Base-by-base conservation (phyloP, 345 rosid genomes). In the Lumnitzera littorea region DNA sequence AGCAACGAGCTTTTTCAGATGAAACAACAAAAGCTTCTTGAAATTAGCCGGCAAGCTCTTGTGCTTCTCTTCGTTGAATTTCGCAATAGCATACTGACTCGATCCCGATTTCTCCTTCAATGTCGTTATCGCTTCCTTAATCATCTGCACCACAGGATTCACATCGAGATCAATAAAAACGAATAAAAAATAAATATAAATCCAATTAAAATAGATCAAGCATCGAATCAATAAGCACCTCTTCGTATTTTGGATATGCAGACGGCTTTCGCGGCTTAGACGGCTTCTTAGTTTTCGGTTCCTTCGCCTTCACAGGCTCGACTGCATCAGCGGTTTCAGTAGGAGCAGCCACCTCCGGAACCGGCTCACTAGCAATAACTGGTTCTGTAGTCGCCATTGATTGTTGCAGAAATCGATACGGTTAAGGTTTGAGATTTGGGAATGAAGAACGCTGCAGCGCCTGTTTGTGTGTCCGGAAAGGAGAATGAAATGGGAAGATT, bases 51-150 rank as follows among this genome's bases (percentile, higher is more conserved):
- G 96, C 48, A 91, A 66, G 2, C 77, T 66, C 66, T 86, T 86
- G 2, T 91, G 84, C 70, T 88, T 91, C 80, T 81, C 96, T 29
- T 91, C 98, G 0, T 84, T 73, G 76, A 86, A 86, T 62, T 88
- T 88, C 49, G 87, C 72, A 62, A 91, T 91, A 23, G 98, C 98
- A 55, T 84, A 76, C 68, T 91, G 98, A 57, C 98, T 91, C 41
- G 98, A 91, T 55, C 98, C 98, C 5, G 79, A 86, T 74, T 68
- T 91, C 71, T 88, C 98, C 69, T 91, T 88, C 79, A 91, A 54
- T 8, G 83, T 75, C 31, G 76, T 64, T 12, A 91, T 86, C 2
- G 96, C 92, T 0, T 87, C 91, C 41, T 78, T 83, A 0, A 90
- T 74, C 95, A 90, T 87, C 97, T 90, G 65, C 16, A 62, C 20